Conservation (phyloP, 1,284 basidiomycete genomes). For the Bjerkandera adusta region DNA sequence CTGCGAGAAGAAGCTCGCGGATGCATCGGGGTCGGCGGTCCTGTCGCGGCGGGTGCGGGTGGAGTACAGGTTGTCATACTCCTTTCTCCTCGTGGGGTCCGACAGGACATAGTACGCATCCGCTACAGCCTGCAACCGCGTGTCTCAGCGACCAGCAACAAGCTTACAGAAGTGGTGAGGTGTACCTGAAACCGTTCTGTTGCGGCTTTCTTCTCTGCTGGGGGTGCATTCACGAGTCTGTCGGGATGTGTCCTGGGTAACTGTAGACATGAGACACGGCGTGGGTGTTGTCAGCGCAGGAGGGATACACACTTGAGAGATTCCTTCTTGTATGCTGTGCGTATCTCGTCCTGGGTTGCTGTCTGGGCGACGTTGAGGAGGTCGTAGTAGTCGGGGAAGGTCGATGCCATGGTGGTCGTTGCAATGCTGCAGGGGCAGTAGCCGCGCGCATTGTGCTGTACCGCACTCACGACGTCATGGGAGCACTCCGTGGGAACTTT, state of each 20-base stretch:
- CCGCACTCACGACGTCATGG: no score
- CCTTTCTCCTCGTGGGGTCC: constrained; percentile 71
- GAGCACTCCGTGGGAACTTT: no score
- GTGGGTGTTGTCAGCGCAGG: neutral
- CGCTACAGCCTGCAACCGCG: constrained; percentile 68
- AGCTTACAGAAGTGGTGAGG: neutral
- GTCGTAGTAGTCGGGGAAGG: constrained; percentile 77
- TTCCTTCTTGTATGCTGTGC: constrained; percentile 82
- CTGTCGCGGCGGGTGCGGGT: constrained; percentile 48
- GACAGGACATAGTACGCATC: constrained; percentile 97
- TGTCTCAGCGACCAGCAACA: neutral
- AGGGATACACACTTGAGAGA: constrained; percentile 51
- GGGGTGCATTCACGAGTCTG: constrained; percentile 73
- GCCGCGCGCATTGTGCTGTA: no score
- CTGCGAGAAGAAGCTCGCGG: constrained; percentile 74
- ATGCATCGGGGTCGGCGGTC: constrained; percentile 62
- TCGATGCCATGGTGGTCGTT: constrained; percentile 40
- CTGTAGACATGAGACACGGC: constrained; percentile 16
- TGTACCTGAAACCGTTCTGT: constrained; percentile 83
- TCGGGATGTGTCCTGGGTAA: constrained; percentile 82
- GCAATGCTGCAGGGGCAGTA: no score
- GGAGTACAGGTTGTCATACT: constrained; percentile 78
- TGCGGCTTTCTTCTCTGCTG: constrained; percentile 67
- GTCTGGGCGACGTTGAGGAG: constrained; percentile 56
- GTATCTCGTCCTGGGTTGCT: constrained; percentile 72